Percentiles rank a stretch among this genome's conserved stretches.
Conservation (phyloP, 2,329 filamentous ascomycete species). For the Xylaria sp. region DNA sequence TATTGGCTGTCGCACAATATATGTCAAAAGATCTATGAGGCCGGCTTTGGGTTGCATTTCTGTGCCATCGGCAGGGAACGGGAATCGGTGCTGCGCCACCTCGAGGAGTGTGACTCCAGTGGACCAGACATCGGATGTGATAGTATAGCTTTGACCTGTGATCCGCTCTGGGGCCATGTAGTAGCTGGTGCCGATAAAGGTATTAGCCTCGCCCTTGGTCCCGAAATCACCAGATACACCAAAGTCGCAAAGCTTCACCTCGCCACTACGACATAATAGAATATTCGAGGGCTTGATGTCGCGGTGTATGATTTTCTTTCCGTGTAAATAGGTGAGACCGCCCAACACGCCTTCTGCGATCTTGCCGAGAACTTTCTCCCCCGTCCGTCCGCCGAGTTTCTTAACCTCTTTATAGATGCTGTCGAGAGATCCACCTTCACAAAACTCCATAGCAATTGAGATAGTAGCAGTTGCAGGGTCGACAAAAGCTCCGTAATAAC, state of each 20-base stretch:
- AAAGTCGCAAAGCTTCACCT: slow-evolving; percentile 98
- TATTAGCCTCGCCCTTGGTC: slow-evolving; percentile 98
- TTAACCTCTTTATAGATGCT: slow-evolving; percentile 98
- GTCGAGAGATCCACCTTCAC: slow-evolving; percentile 94
- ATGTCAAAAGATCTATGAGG: slow-evolving; percentile 93
- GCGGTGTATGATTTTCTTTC: slow-evolving; percentile 96
- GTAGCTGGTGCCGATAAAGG: slow-evolving; percentile 98
- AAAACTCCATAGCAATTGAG: slow-evolving; percentile 99
- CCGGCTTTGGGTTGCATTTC: slow-evolving; percentile 94
- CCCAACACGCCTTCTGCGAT: slow-evolving; percentile 94
- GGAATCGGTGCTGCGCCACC: slow-evolving; percentile 98
- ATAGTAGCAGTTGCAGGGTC: slow-evolving; percentile 97
- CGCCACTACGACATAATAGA: slow-evolving; percentile 87
- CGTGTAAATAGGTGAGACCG: slow-evolving; percentile 93
- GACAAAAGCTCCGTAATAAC: slow-evolving; percentile 96
- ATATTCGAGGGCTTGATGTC: slow-evolving; percentile 99
- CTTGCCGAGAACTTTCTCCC: slow-evolving; percentile 97
- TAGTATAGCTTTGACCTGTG: slow-evolving; percentile 96
- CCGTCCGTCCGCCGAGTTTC: slow-evolving; percentile 90
- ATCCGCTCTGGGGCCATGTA: slow-evolving; percentile 99
- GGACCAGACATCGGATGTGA: slow-evolving; percentile 98
- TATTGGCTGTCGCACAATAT: slow-evolving; percentile 95
- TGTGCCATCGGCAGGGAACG: slow-evolving; percentile 95
- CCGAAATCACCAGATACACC: slow-evolving; percentile 98
- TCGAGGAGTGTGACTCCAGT: slow-evolving; percentile 96